phyloP scores from a whole-genome alignment of 441 rosid species.

The Adansonia rubrostipa region DNA sequence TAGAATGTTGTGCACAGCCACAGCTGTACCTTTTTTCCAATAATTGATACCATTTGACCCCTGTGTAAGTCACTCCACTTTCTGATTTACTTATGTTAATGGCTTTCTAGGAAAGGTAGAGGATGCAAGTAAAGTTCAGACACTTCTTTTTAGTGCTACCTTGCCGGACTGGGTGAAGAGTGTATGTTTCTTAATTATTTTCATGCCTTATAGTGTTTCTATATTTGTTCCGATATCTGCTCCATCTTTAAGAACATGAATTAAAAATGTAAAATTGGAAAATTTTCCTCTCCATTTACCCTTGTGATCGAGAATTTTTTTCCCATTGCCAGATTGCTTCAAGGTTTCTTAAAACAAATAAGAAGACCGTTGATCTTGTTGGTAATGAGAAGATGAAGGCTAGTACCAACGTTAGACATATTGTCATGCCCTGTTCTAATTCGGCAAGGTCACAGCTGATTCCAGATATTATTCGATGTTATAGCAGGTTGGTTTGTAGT shows the following conservation, averaged over 20 bases:
- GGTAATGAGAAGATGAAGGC: slow-evolving; percentile 98
- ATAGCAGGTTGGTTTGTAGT: slow-evolving; percentile 64
- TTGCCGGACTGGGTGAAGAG: slow-evolving; percentile 87
- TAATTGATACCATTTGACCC: background rate
- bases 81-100: background rate
- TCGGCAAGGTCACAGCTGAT: slow-evolving; percentile 74
- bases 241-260: background rate
- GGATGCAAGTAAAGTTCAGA: slow-evolving; percentile 85
- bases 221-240: background rate
- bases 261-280: background rate
- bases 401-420: slow-evolving; percentile 85
- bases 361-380: slow-evolving; percentile 93
- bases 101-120: slow-evolving; percentile 73
- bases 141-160: slow-evolving; percentile 97
- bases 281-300: background rate
- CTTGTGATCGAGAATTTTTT: slow-evolving; percentile 26
- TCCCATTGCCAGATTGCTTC: slow-evolving; percentile 56
- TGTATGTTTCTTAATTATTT: slow-evolving; percentile 46
- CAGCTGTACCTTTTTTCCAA: background rate
- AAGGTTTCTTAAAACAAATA: slow-evolving; percentile 68
- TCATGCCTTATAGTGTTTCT: background rate
- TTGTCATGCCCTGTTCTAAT: slow-evolving; percentile 74
- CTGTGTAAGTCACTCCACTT: background rate
- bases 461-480: slow-evolving; percentile 87
- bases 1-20: background rate